A percentile compares a stretch with the other conserved stretches of the same genome.
These are phyloP conservation scores for Mucor sp. DNA, from an alignment of 371 early-diverging fungal genomes.

Conservation along the genomic window DNA sequence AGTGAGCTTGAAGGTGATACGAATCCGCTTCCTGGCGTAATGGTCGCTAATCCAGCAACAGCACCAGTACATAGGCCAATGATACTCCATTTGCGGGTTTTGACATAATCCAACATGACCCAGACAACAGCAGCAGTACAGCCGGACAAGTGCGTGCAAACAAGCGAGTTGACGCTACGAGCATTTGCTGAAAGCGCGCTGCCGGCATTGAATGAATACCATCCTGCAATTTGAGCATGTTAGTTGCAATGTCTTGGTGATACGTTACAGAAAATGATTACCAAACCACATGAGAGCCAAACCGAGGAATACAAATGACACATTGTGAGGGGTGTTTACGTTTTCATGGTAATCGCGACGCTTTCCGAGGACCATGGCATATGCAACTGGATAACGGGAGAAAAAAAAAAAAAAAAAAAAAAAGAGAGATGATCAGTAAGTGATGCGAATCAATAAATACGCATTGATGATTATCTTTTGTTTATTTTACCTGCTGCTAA, in stretches of 20 bases:
- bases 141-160: constrained; percentile 73
- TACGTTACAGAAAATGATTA: constrained; percentile 16
- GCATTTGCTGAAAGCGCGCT: constrained; percentile 73
- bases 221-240: constrained; percentile 15
- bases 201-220: constrained; percentile 38
- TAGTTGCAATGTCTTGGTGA: background rate
- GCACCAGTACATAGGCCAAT: constrained; percentile 87
- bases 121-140: constrained; percentile 72
- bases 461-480: background rate
- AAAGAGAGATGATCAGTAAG: background rate
- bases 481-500: constrained; percentile 55
- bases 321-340: constrained; percentile 75
- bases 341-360: constrained; percentile 65
- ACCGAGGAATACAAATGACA: constrained; percentile 80
- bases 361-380: constrained; percentile 76
- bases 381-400: constrained; percentile 60
- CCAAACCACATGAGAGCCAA: constrained; percentile 84
- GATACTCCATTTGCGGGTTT: constrained; percentile 66
- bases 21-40: constrained; percentile 81
- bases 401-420: no score
- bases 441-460: background rate
- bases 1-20: constrained; percentile 71
- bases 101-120: constrained; percentile 70
- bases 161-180: constrained; percentile 71
- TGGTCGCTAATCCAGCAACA: constrained; percentile 76